phyloP scores from a whole-genome alignment of 2,329 filamentous ascomycete genomes.

The Xylariales sp. region DNA sequence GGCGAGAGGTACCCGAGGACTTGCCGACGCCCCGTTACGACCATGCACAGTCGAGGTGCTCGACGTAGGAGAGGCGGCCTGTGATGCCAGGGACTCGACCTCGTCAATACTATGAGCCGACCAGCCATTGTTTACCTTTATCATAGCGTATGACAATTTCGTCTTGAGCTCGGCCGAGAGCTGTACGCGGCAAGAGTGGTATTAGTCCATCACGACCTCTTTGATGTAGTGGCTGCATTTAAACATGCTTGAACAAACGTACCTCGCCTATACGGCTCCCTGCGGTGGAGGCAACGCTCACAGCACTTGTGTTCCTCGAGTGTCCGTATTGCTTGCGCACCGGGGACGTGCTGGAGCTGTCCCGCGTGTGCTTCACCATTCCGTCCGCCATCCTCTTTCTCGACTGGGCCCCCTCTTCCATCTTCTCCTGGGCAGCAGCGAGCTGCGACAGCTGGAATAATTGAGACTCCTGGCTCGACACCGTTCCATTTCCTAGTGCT shows the following conservation, averaged over 20 bases:
- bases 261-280: slow-evolving; percentile 77
- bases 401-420: slow-evolving; percentile 34
- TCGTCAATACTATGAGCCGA: slow-evolving; percentile 74
- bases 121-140: slow-evolving; percentile 90
- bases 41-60: slow-evolving; percentile 52
- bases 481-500: slow-evolving; percentile 31
- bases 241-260: slow-evolving; percentile 32
- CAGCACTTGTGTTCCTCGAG: slow-evolving; percentile 67
- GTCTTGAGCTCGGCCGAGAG: slow-evolving; percentile 63
- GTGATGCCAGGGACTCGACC: slow-evolving; percentile 70
- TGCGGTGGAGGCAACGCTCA: slow-evolving; percentile 56
- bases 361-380: slow-evolving; percentile 54
- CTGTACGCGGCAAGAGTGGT: slow-evolving; percentile 12
- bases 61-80: slow-evolving; percentile 59
- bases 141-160: slow-evolving; percentile 86
- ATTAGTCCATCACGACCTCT: too few relatives aligned
- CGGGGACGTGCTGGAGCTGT: slow-evolving; percentile 40
- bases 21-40: slow-evolving; percentile 47
- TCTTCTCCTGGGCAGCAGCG: slow-evolving; percentile 49
- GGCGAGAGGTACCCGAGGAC: slow-evolving; percentile 41
- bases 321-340: slow-evolving; percentile 49
- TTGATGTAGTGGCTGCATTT: too few relatives aligned
- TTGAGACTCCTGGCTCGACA: slow-evolving; percentile 51
- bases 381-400: slow-evolving; percentile 78
- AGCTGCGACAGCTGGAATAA: slow-evolving; percentile 54